phyloP scores from a whole-genome alignment of 768 basidiomycete genomes.

The Exidia glandulosa region DNA sequence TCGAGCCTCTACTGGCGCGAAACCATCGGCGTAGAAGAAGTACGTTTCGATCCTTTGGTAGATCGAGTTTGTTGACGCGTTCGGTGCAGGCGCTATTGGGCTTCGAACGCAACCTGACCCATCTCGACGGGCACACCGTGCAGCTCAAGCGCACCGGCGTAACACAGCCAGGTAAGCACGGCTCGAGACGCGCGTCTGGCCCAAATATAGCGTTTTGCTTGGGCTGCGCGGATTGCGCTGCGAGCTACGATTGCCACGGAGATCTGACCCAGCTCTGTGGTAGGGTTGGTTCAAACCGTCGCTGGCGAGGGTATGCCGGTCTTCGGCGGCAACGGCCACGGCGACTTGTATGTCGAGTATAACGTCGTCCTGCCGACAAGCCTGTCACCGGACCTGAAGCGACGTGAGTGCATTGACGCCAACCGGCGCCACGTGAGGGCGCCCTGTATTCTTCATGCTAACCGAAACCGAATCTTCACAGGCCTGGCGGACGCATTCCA shows the following conservation, averaged over 20 bases:
- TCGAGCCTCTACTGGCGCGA: constrained; percentile 86
- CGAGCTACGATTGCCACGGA: background rate
- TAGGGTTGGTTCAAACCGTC: constrained; percentile 77
- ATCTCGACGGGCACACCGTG: constrained; percentile 79
- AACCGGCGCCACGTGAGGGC: too few species aligned
- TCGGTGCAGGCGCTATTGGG: constrained; percentile 75
- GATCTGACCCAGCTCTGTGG: background rate
- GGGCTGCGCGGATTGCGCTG: background rate
- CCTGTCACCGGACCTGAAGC: constrained; percentile 43
- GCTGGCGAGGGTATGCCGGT: constrained; percentile 85
- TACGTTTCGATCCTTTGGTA: constrained; percentile 20
- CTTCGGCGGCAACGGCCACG: constrained; percentile 43
- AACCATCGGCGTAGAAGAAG: constrained; percentile 86
- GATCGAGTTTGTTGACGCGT: background rate
- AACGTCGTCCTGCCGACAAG: constrained; percentile 78
- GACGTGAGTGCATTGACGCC: too few species aligned
- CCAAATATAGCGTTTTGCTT: background rate
- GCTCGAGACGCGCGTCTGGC: background rate
- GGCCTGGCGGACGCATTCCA: background rate
- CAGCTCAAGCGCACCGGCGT: constrained; percentile 61
- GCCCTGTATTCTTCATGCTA: background rate
- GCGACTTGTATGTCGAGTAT: constrained; percentile 89
- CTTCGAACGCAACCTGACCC: constrained; percentile 85
- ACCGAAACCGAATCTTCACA: background rate
- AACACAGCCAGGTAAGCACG: constrained; percentile 73